These are phyloP conservation scores for Thielaviopsis populi DNA, from an alignment of 2,329 filamentous ascomycete species.

Conservation along the genomic window DNA sequence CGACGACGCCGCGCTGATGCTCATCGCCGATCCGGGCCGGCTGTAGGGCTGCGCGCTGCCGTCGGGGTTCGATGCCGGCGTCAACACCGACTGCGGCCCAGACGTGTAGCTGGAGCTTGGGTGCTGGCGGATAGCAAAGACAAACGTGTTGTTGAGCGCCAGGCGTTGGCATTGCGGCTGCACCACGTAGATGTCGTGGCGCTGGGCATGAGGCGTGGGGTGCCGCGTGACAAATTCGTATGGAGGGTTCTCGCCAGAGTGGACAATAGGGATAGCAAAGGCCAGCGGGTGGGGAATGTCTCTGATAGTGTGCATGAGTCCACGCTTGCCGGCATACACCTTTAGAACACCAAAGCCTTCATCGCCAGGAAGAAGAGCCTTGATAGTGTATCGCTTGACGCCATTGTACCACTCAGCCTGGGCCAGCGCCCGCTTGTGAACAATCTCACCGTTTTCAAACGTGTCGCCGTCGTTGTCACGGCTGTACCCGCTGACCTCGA, in stretches of 20 bases:
- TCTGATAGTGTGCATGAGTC: constrained; percentile 93
- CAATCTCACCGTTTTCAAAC: constrained; percentile 79
- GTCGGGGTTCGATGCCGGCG: constrained; percentile 34
- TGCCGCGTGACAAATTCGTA: constrained; percentile 90
- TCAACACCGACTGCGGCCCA: constrained; percentile 25
- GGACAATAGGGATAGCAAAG: constrained; percentile 75
- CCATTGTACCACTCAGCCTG: constrained; percentile 86
- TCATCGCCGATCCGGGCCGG: constrained; percentile 48
- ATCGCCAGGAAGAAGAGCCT: constrained; percentile 79
- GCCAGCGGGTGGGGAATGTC: constrained; percentile 89
- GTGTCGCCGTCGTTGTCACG: constrained; percentile 78
- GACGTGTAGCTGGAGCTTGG: constrained; percentile 38
- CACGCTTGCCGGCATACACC: constrained; percentile 84
- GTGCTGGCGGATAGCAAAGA: constrained; percentile 90
- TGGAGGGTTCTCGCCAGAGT: constrained; percentile 80
- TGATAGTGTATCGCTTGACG: constrained; percentile 81
- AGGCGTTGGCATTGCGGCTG: constrained; percentile 85
- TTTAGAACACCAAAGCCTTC: constrained; percentile 80
- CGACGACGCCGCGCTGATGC: constrained; percentile 44
- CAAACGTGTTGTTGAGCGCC: constrained; percentile 92
- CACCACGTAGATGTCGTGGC: constrained; percentile 91
- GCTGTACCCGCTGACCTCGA: constrained; percentile 68
- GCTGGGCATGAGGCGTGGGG: constrained; percentile 91
- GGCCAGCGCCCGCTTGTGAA: constrained; percentile 73
- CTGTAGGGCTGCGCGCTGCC: constrained; percentile 39